A percentile compares a stretch with the other conserved stretches of the same genome.
phyloP scores from a whole-genome alignment of 2,329 filamentous ascomycete genomes.

The Xylariaceae sp. region DNA sequence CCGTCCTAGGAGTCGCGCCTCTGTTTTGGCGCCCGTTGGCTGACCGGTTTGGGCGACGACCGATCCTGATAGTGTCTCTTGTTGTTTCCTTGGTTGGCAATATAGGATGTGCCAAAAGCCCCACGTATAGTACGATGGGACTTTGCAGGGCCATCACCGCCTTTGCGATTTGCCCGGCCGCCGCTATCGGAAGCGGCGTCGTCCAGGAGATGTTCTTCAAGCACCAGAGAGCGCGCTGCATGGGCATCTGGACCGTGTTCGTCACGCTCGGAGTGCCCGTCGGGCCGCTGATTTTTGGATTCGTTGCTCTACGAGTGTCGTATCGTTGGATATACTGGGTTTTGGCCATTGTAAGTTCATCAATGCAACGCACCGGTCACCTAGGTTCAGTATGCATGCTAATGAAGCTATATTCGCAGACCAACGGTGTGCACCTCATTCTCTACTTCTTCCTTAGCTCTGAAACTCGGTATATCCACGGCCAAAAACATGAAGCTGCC shows the following conservation, averaged over 20 bases:
- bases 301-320: conserved; percentile 11
- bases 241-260: conserved; percentile 14
- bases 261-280: conserved; percentile 12
- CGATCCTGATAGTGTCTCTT: conserved; percentile 10
- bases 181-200: conserved; percentile 11
- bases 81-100: conserved; percentile 8
- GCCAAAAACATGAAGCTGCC: not conserved
- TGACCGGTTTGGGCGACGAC: conserved; percentile 11
- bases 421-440: conserved; percentile 6
- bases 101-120: conserved; percentile 11
- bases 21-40: conserved; percentile 12
- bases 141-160: conserved; percentile 6
- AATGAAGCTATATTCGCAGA: conserved; percentile 3
- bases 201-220: conserved; percentile 14
- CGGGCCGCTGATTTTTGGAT: conserved; percentile 12
- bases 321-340: conserved; percentile 16
- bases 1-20: conserved; percentile 10
- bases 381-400: not conserved
- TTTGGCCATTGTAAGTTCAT: conserved; percentile 13
- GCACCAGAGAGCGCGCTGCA: conserved; percentile 10
- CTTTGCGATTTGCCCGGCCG: conserved; percentile 10
- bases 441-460: conserved; percentile 12
- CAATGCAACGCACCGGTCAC: not conserved
- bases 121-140: conserved; percentile 9
- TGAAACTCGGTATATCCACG: conserved; percentile 11